These are phyloP conservation scores for Trametes gibbosa DNA, from an alignment of 768 basidiomycete genomes.

Conservation along the genomic window DNA sequence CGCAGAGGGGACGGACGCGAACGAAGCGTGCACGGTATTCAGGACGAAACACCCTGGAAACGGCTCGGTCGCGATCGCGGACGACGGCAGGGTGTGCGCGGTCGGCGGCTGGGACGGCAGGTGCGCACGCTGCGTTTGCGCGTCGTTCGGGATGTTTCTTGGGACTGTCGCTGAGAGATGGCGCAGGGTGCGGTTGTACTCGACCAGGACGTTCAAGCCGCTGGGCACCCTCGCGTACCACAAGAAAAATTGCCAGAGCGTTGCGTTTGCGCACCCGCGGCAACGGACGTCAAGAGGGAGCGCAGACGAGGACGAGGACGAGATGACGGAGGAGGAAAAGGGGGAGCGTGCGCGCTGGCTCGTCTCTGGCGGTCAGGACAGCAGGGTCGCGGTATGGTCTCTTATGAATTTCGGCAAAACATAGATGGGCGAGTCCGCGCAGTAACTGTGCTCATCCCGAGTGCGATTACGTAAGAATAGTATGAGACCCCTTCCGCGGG, in stretches of 20 bases:
- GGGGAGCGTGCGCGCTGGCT: slow-evolving; percentile 26
- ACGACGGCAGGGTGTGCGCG: slow-evolving; percentile 78
- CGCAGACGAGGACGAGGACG: slow-evolving; percentile 24
- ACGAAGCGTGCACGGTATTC: slow-evolving; percentile 35
- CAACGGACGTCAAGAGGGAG: neutral
- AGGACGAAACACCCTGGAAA: slow-evolving; percentile 82
- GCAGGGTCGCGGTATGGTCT: slow-evolving; percentile 28
- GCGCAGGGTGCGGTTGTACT: slow-evolving; percentile 75
- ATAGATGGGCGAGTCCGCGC: too few relatives aligned
- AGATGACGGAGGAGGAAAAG: slow-evolving; percentile 24
- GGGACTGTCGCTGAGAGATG: neutral
- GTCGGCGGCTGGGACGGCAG: slow-evolving; percentile 94
- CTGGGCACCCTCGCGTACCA: slow-evolving; percentile 86
- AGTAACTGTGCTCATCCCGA: too few relatives aligned
- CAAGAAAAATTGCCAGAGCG: slow-evolving; percentile 68
- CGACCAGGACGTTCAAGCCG: slow-evolving; percentile 73
- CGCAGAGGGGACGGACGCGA: slow-evolving; percentile 13
- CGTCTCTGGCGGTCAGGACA: slow-evolving; percentile 25
- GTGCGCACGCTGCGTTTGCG: slow-evolving; percentile 45
- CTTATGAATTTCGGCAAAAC: slow-evolving; percentile 25
- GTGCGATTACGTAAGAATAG: too few relatives aligned
- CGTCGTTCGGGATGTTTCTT: neutral
- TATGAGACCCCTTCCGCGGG: too few relatives aligned
- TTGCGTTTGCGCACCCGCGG: slow-evolving; percentile 57
- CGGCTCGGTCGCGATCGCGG: slow-evolving; percentile 67